Evolutionary conservation across 768 basidiomycete species (phyloP), one percentile per base, ranked within the genome.

Genomic region (Sporobolomyces pararoseus): DNA sequence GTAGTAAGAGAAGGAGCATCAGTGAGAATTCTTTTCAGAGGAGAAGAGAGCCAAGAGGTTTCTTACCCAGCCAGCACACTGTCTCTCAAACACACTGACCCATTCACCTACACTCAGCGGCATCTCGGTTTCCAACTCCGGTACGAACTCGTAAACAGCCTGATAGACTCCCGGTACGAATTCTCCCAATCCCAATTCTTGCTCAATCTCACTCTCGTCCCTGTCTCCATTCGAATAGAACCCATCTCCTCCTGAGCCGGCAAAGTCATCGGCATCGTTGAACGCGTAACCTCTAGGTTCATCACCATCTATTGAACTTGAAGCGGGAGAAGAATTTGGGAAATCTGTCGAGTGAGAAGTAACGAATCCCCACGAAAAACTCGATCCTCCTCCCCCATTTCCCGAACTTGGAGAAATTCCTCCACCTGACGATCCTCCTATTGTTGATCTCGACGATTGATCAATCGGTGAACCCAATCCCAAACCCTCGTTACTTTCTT

Each of bases 71-170:
- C 73, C 73, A 4, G 57, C 69, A 44, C 73, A 74, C 35, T 71
- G 66, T 32, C 70, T 39, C 34, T 62, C 62, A 29, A 61, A 68
- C 3, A 90, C 88, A 3, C 82, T 81, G 19, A 92, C 86, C 54
- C 88, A 72, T 80, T 91, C 88, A 53, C 87, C 90, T 79, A 90
- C 88, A 72, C 83, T 85, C 63, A 92, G 79, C 51, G 82, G 82
- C 89, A 91, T 90, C 84, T 93, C 91, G 39, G 89, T 88, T 23
- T 85, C 85, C 2, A 89, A 87, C 75, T 91, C 89, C 0, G 89
- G 88, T 68, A 87, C 86, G 71, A 93, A 91, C 6, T 86, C 82
- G 71, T 88, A 92, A 78, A 90, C 17, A 12, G 90, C 89, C 21
- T 87, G 85, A 76, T 92, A 92, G 2, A 88, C 67, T 0, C 90